Base-by-base conservation (phyloP, 2,329 filamentous ascomycete genomes). In the Fusarium solani-melongenae region DNA sequence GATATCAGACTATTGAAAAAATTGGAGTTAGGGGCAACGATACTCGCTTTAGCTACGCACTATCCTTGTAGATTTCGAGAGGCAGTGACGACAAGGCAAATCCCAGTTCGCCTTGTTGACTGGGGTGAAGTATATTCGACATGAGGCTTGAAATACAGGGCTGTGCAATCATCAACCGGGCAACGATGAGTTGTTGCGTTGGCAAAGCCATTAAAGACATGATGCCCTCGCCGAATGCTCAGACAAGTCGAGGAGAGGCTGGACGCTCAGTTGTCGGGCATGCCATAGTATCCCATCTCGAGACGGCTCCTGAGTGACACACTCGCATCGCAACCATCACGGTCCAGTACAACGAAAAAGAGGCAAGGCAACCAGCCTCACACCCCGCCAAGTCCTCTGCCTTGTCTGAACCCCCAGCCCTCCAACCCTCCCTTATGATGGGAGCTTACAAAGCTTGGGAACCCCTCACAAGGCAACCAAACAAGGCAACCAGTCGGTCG, bases 401-500 rank as follows among this genome's bases (percentile, higher is more conserved):
- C 39, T 46, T 46, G 29, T 33, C 39, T 31, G 55, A 58, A 39
- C 55, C 34, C 7, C 34, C 20, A 22, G 27, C 49, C 29, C 29
- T 51, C 27, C 46, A n/a, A 24, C 53, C 33, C 22, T 27, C 31
- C 55, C 33, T 39, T 8, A 39, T 29, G 55, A 57, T 27, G 7
- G 27, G 5, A 15, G 39, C 58, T 60, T 34, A 49, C 58, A 60
- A 60, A 60, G 38, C 39, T 17, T 34, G 27, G 56, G 17, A 58
- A 29, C 59, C 59, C 44, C 59, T 62, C 59, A 62, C 56, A 29
- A 62, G 59, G 59, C 59, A 29, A 53, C 59, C 44, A 17, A 22
- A 29, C 59, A 27, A 62, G 59, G 59, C 59, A 51, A 51, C 44
- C 59, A 24, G 12, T 51, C 56, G 41, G 41, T 51, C 59, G 59